Percentiles rank a stretch among this genome's conserved stretches.
These are phyloP conservation scores for grape (Vitis vinifera) DNA, from an alignment of 164 flowering plant species.

Conservation along the genomic window ASM3070453v1 NC_081812.1:17334501-17335000, in stretches of 20 bases:
- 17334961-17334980: slow-evolving; percentile 65
- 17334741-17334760: slow-evolving; percentile 81
- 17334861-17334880: slow-evolving; percentile 58
- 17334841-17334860: slow-evolving; percentile 72
- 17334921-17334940: slow-evolving; percentile 47
- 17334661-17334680: slow-evolving; percentile 67
- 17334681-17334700: slow-evolving; percentile 74
- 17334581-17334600: slow-evolving; percentile 43
- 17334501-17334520: slow-evolving; percentile 17
- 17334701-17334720: slow-evolving; percentile 61
- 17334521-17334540: slow-evolving; percentile 38
- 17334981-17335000: slow-evolving; percentile 61
- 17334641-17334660: slow-evolving; percentile 96
- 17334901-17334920: slow-evolving; percentile 63
- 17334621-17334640: slow-evolving; percentile 76
- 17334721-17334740: slow-evolving; percentile 78
- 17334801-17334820: slow-evolving; percentile 39
- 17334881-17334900: slow-evolving; percentile 61
- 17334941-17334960: slow-evolving; percentile 57
- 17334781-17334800: slow-evolving; percentile 72
- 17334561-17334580: slow-evolving; percentile 77
- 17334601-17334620: slow-evolving; percentile 21
- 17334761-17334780: slow-evolving; percentile 22
- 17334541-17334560: slow-evolving; percentile 73
- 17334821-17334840: slow-evolving; percentile 56